These are phyloP conservation scores for Dipsacomyces acuminosporus DNA, from an alignment of 371 early-diverging fungal species.

Conservation along the genomic window DNA sequence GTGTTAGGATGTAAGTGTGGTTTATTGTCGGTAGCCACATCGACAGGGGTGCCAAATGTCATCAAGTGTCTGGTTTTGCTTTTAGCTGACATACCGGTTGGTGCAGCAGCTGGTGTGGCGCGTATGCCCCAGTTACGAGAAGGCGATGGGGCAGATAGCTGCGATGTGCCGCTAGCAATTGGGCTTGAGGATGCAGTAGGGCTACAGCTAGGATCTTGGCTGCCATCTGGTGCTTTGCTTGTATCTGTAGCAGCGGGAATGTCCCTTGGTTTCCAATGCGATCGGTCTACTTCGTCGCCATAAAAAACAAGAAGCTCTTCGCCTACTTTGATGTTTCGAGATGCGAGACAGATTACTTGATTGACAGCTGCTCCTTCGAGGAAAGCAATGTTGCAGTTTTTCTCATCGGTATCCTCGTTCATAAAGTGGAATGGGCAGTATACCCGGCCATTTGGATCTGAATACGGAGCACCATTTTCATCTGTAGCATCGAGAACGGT, in stretches of 20 bases:
- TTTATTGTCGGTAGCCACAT: too few relatives aligned
- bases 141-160: too few relatives aligned
- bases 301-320: conserved; percentile 82
- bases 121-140: conserved; percentile 1
- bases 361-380: conserved; percentile 68
- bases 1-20: too few relatives aligned
- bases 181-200: background rate
- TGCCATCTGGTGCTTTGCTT: too few relatives aligned
- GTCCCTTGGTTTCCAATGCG: conserved; percentile 30
- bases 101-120: background rate
- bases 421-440: conserved; percentile 87
- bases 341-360: conserved; percentile 74
- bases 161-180: too few relatives aligned
- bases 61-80: too few relatives aligned
- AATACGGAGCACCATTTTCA: conserved; percentile 64
- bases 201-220: background rate
- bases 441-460: conserved; percentile 55
- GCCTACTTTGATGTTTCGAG: conserved; percentile 58
- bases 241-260: too few relatives aligned
- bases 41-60: too few relatives aligned
- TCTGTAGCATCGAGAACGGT: conserved; percentile 85
- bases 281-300: conserved; percentile 56
- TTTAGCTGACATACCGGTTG: background rate
- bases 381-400: conserved; percentile 62
- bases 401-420: conserved; percentile 58